phyloP scores from a whole-genome alignment of 805 yeast genomes.

The Pichia nanzhaoensis region DNA sequence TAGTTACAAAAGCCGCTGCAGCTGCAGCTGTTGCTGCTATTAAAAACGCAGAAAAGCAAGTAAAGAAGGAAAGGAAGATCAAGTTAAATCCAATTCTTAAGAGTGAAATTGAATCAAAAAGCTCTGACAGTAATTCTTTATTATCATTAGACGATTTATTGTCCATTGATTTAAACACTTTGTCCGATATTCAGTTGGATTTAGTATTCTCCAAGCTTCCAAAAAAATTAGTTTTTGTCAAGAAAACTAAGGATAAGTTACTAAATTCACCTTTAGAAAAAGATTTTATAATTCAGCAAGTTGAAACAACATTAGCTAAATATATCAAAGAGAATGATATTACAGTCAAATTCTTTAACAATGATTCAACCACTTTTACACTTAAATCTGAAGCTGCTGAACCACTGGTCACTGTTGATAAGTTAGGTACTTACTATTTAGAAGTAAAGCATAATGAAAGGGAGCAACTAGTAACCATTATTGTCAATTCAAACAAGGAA shows the following conservation, averaged over 20 bases:
- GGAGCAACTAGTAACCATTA: conserved; percentile 15
- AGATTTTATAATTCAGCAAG: conserved; percentile 5
- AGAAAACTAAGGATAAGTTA: conserved; percentile 17
- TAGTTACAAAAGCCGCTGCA: conserved; percentile 20
- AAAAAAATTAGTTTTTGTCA: conserved; percentile 22
- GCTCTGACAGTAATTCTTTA: conserved; percentile 4
- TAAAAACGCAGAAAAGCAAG: conserved; percentile 9
- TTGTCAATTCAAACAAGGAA: conserved; percentile 16
- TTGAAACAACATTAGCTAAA: conserved; percentile 9
- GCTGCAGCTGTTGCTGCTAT: conserved; percentile 12
- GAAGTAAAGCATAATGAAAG: conserved; percentile 18
- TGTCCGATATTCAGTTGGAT: conserved; percentile 17
- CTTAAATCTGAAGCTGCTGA: conserved; percentile 15
- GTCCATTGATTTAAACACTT: conserved; percentile 19
- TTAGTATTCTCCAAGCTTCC: conserved; percentile 24
- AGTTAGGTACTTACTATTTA: conserved; percentile 21
- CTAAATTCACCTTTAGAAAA: conserved; percentile 15
- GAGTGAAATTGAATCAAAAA: conserved; percentile 5
- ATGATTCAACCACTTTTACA: conserved; percentile 15
- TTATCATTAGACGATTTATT: conserved; percentile 26
- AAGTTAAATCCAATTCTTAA: conserved; percentile 9
- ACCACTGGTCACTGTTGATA: conserved; percentile 13
- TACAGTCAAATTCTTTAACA: conserved; percentile 20
- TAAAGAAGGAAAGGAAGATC: conserved; percentile 8
- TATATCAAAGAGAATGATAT: conserved; percentile 12